Percentiles rank a stretch among this genome's conserved stretches.
These are phyloP conservation scores for Teunomyces aglyptinius DNA, from an alignment of 805 yeast genomes.

Conservation along the genomic window DNA sequence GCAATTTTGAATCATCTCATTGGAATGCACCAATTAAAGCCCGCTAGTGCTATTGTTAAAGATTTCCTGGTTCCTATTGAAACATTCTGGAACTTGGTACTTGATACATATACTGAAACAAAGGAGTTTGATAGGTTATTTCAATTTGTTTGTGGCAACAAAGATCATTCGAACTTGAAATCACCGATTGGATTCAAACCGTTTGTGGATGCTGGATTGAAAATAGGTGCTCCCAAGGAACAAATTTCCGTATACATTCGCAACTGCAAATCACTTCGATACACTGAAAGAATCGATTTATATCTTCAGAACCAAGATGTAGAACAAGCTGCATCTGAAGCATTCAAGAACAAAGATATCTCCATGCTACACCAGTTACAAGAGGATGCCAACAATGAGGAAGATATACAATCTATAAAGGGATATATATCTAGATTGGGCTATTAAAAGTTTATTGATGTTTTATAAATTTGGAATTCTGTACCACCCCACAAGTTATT, in stretches of 20 bases:
- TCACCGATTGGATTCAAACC: slow-evolving; percentile 74
- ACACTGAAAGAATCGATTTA: slow-evolving; percentile 49
- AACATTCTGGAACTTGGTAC: slow-evolving; percentile 53
- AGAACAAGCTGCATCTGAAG: slow-evolving; percentile 50
- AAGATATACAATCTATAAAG: slow-evolving; percentile 15
- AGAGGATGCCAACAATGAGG: slow-evolving; percentile 19
- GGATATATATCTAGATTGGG: slow-evolving; percentile 27
- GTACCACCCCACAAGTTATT: slow-evolving; percentile 41
- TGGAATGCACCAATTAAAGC: slow-evolving; percentile 45
- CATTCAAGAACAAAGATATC: slow-evolving; percentile 44
- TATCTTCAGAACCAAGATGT: slow-evolving; percentile 52
- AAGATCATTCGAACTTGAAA: slow-evolving; percentile 46
- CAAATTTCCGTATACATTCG: slow-evolving; percentile 62
- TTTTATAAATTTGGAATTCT: slow-evolving; percentile 5
- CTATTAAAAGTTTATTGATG: slow-evolving; percentile 11
- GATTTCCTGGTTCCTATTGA: slow-evolving; percentile 58
- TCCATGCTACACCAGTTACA: slow-evolving; percentile 18
- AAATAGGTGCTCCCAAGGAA: slow-evolving; percentile 50
- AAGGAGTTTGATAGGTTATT: slow-evolving; percentile 56
- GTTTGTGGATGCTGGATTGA: slow-evolving; percentile 53
- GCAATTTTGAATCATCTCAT: slow-evolving; percentile 28
- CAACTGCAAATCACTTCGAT: slow-evolving; percentile 45
- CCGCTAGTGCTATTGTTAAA: slow-evolving; percentile 47
- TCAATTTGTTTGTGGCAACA: slow-evolving; percentile 25
- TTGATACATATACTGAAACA: slow-evolving; percentile 46